These are phyloP conservation scores for Vitis rupestris DNA, from an alignment of 164 flowering plant species.

Conservation along the genomic window DNA sequence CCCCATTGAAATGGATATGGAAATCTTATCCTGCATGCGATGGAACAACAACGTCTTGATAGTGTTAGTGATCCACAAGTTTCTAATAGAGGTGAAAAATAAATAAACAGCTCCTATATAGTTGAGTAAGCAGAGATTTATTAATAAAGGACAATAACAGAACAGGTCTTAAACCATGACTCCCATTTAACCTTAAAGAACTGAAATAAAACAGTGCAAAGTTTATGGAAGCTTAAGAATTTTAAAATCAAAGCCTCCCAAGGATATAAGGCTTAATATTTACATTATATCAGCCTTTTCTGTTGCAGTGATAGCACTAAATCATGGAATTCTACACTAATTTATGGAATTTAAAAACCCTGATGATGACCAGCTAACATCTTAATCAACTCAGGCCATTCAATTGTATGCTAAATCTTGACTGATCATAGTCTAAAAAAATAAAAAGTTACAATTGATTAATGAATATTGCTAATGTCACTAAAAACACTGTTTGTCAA, in stretches of 20 bases:
- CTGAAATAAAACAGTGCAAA: neutral
- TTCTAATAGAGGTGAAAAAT: neutral
- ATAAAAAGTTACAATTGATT: no score
- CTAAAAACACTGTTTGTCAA: no score
- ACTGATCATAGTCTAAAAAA: no score
- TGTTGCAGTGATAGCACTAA: no score
- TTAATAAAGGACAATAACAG: neutral
- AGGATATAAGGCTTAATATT: neutral
- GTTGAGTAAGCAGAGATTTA: neutral
- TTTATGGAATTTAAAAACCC: neutral
- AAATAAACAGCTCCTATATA: neutral
- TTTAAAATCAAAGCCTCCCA: neutral
- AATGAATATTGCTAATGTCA: no score
- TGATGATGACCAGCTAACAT: neutral
- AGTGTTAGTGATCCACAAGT: neutral
- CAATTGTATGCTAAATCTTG: no score
- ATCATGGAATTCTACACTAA: neutral
- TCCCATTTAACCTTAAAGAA: neutral
- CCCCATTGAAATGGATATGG: conserved; percentile 81
- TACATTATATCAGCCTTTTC: neutral
- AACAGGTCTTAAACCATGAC: neutral
- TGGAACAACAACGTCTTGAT: neutral
- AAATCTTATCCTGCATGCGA: conserved; percentile 50
- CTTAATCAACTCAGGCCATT: no score
- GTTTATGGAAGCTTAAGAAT: neutral